Percentiles rank a stretch among this genome's conserved stretches.
phyloP scores from a whole-genome alignment of 768 basidiomycete species.

The Rhizopogon vinicolor region DNA sequence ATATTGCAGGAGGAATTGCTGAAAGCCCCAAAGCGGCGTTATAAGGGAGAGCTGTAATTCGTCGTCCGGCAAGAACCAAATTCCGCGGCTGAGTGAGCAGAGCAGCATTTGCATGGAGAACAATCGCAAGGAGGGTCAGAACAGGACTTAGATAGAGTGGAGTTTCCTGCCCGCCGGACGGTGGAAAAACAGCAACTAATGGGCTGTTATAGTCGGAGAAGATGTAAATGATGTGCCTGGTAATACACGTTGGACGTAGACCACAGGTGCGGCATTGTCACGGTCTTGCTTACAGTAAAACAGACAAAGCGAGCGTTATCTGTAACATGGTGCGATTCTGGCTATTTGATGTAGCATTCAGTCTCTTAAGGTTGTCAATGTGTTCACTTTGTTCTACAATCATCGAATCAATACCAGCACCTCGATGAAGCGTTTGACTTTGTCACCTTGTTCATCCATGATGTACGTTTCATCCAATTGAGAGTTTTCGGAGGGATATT shows the following conservation, averaged over 20 bases:
- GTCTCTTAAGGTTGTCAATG: conserved; percentile 42
- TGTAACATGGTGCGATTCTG: conserved; percentile 37
- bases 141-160: conserved; percentile 42
- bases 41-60: conserved; percentile 28
- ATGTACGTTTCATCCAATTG: conserved; percentile 24
- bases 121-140: conserved; percentile 44
- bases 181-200: conserved; percentile 39
- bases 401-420: conserved; percentile 1
- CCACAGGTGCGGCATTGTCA: background rate
- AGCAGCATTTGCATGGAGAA: conserved; percentile 46
- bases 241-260: conserved; percentile 4
- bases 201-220: conserved; percentile 43
- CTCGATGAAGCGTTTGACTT: background rate
- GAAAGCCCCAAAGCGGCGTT: conserved; percentile 33
- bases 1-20: conserved; percentile 44
- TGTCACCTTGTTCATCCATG: conserved; percentile 52
- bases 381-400: conserved; percentile 57
- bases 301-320: conserved; percentile 39
- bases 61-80: conserved; percentile 19
- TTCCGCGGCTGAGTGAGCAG: conserved; percentile 36
- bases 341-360: conserved; percentile 38
- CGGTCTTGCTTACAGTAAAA: conserved; percentile 36
- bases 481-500: conserved; percentile 17
- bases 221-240: conserved; percentile 47
- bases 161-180: conserved; percentile 10